Conservation (phyloP, 192 early-diverging fungal species). For the Gigaspora rosea region DNA sequence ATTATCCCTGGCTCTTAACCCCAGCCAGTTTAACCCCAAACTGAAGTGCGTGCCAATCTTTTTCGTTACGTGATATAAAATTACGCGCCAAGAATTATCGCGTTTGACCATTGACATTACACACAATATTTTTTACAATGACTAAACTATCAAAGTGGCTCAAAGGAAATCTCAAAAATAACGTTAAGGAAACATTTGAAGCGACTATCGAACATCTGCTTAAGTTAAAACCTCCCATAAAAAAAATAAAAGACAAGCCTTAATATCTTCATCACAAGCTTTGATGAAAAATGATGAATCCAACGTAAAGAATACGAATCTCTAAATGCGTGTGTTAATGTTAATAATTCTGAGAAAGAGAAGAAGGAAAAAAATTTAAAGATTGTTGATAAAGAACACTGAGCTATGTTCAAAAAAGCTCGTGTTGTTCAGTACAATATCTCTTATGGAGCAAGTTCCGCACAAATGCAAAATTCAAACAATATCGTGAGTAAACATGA, state of each 20-base stretch:
- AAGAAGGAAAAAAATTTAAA: slow-evolving; percentile 19
- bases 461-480: slow-evolving; percentile 26
- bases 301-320: slow-evolving; percentile 24
- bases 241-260: slow-evolving; percentile 17
- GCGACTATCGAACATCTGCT: slow-evolving; percentile 21
- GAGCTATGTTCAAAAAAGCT: slow-evolving; percentile 19
- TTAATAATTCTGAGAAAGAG: slow-evolving; percentile 20
- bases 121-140: slow-evolving; percentile 26
- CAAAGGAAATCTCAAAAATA: slow-evolving; percentile 26
- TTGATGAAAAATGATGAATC: slow-evolving; percentile 28
- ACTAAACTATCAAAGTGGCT: slow-evolving; percentile 29
- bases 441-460: slow-evolving; percentile 15
- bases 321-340: slow-evolving; percentile 5
- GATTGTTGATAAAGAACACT: slow-evolving; percentile 14
- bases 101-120: slow-evolving; percentile 8
- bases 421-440: slow-evolving; percentile 27
- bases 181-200: slow-evolving; percentile 28
- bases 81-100: slow-evolving; percentile 22
- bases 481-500: slow-evolving; percentile 14
- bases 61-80: too few relatives aligned
- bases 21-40: too few relatives aligned
- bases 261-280: slow-evolving; percentile 22
- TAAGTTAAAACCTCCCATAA: slow-evolving; percentile 26
- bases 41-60: too few relatives aligned
- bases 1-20: too few relatives aligned